Conservation (phyloP, 140 eudicot species). For the Anethum foeniculum region DNA sequence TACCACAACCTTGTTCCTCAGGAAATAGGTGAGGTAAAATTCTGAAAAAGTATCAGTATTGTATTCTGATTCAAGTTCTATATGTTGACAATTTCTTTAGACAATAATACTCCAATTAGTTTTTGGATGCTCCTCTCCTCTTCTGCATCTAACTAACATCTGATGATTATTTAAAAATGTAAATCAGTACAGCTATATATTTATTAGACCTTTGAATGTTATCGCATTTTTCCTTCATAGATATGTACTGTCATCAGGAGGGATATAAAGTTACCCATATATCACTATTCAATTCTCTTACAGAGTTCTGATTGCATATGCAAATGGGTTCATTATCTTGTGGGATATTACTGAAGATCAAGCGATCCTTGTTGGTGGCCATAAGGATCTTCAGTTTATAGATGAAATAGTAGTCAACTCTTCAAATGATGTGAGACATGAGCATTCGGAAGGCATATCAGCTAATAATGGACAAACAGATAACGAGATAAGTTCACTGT, state of each 20-base stretch:
- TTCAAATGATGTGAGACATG: constrained; percentile 31
- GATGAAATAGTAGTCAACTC: constrained; percentile 34
- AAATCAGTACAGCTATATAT: neutral
- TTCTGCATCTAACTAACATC: neutral
- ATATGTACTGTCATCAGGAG: neutral
- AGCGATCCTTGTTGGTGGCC: constrained; percentile 51
- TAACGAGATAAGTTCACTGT: constrained; percentile 85
- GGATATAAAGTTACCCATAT: constrained; percentile 10
- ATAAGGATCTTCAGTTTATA: constrained; percentile 53
- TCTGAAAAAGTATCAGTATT: neutral
- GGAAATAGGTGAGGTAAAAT: constrained; percentile 60
- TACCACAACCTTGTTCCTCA: constrained; percentile 72
- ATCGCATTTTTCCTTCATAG: neutral
- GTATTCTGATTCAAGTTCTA: neutral
- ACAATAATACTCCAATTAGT: neutral
- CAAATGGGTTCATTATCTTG: constrained; percentile 63
- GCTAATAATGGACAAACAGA: constrained; percentile 51
- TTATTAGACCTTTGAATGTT: neutral
- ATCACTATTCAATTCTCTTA: constrained; percentile 16
- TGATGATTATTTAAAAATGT: neutral
- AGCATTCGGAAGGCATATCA: constrained; percentile 24
- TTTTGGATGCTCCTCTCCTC: neutral
- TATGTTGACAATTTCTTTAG: neutral
- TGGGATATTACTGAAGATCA: constrained; percentile 85
- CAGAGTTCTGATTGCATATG: constrained; percentile 89